Evolutionary conservation across 139 green algal species (phyloP).

Genomic region (Gonium pectorale): DNA sequence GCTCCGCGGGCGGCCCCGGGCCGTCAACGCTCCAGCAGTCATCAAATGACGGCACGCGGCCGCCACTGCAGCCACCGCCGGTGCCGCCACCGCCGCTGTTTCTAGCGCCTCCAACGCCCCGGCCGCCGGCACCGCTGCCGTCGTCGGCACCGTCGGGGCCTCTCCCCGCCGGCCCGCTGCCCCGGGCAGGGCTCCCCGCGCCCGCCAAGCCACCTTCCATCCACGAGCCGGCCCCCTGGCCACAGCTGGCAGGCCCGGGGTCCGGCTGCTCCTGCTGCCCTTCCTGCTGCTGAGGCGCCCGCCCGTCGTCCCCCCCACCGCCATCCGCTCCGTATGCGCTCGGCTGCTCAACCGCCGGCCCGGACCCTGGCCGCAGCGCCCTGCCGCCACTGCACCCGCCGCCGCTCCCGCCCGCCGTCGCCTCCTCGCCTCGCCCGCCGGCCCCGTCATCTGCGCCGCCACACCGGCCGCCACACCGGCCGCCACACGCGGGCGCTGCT

Average conservation of each 20-base stretch:
- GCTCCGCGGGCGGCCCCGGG: slow-evolving; percentile 53
- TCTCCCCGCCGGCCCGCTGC: not conserved
- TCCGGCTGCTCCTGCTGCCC: not conserved
- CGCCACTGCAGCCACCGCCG: not conserved
- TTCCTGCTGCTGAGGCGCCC: not conserved
- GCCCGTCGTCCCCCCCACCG: not conserved
- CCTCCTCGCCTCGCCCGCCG: no score
- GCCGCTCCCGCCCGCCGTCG: no score
- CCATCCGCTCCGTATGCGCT: no score
- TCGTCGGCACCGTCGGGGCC: not conserved
- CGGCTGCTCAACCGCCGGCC: no score
- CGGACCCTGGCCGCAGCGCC: no score
- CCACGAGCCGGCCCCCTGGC: not conserved
- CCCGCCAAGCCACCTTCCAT: not conserved
- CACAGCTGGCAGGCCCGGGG: not conserved
- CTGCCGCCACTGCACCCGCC: no score
- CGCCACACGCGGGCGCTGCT: no score
- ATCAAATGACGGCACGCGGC: slow-evolving; percentile 8
- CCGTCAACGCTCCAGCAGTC: slow-evolving; percentile 23
- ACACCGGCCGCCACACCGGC: no score
- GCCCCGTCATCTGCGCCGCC: no score
- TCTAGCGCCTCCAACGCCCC: not conserved
- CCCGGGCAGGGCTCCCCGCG: not conserved
- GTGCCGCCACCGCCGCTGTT: slow-evolving; percentile 4
- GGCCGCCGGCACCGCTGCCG: not conserved